A percentile compares a stretch with the other conserved stretches of the same genome.
Evolutionary conservation across 148 eudicot genomes (phyloP).

Genomic region (Camellia granthamiana): DNA sequence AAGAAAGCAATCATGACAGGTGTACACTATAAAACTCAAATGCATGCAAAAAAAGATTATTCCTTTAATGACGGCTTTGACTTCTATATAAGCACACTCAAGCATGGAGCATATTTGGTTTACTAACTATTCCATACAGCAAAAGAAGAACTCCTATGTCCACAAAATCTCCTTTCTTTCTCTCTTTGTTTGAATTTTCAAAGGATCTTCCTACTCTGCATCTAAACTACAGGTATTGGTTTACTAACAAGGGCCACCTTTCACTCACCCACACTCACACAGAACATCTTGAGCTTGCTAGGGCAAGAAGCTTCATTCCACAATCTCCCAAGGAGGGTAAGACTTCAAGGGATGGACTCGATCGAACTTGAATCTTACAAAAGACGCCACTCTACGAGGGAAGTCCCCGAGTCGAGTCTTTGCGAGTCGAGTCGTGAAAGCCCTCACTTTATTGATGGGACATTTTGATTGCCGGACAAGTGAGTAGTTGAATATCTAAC

Average conservation of each 20-base stretch:
- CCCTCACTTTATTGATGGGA: no score
- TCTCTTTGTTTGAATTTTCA: not conserved
- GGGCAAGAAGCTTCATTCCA: not conserved
- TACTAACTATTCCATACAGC: not conserved
- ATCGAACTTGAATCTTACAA: no score
- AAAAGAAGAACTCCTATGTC: not conserved
- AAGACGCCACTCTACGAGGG: no score
- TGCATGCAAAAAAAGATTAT: not conserved
- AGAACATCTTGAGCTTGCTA: not conserved
- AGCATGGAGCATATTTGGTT: not conserved
- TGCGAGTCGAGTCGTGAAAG: no score
- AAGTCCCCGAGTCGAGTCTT: no score
- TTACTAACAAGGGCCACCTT: not conserved
- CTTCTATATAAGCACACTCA: not conserved
- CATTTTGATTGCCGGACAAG: no score
- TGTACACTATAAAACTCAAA: not conserved
- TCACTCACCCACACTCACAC: not conserved
- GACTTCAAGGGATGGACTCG: no score
- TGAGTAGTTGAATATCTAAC: no score
- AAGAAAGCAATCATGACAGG: not conserved
- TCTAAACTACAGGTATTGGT: not conserved
- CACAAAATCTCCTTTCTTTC: not conserved
- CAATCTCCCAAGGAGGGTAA: not conserved
- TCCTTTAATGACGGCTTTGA: not conserved
- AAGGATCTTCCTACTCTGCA: not conserved